phyloP scores from a whole-genome alignment of 345 rosid genomes.

The Excoecaria agallocha region DNA sequence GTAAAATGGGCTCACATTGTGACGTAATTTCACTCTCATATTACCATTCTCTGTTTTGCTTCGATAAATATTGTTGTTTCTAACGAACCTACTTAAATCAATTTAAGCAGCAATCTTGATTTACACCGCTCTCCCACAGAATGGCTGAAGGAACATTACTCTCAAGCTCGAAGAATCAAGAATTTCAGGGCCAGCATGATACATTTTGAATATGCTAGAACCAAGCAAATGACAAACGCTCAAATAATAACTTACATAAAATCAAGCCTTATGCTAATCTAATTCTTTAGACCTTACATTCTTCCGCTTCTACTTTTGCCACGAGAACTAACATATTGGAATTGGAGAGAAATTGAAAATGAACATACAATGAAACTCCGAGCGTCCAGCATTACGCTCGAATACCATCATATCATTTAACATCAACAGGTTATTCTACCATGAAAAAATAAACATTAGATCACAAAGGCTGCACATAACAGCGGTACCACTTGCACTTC shows the following conservation, averaged over 20 bases:
- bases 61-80: too few relatives aligned
- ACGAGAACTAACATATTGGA: background rate
- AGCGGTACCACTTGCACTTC: background rate
- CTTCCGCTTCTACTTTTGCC: background rate
- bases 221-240: background rate
- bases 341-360: background rate
- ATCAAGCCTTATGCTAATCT: background rate
- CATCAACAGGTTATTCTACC: conserved; percentile 2
- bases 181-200: background rate
- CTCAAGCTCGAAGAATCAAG: background rate
- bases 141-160: too few relatives aligned
- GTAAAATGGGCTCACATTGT: too few relatives aligned
- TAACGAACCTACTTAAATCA: too few relatives aligned
- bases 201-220: background rate
- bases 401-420: background rate
- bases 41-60: too few relatives aligned
- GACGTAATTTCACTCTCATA: too few relatives aligned
- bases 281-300: background rate
- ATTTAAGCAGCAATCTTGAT: too few relatives aligned
- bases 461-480: background rate
- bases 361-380: background rate
- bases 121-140: too few relatives aligned
- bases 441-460: background rate
- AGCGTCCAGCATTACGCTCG: background rate
- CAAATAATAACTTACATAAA: background rate